phyloP scores from a whole-genome alignment of 106 monocot species.

The Dendrobium catenatum region DNA sequence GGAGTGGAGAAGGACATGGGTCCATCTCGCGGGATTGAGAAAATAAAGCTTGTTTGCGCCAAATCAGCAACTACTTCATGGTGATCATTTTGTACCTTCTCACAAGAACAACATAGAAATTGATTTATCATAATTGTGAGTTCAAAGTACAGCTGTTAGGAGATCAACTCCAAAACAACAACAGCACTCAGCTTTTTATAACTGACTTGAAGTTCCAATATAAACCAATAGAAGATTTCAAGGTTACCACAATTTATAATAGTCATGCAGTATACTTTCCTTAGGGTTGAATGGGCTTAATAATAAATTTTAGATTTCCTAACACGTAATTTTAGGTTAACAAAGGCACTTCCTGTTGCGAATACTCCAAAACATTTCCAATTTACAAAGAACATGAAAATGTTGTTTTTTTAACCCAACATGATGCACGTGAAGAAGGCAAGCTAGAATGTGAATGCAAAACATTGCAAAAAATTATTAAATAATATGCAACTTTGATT shows the following conservation, averaged over 20 bases:
- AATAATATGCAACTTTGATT: no score
- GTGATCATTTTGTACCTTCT: constrained; percentile 89
- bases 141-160: not conserved
- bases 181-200: not conserved
- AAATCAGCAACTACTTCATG: constrained; percentile 91
- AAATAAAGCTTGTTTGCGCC: constrained; percentile 85
- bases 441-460: no score
- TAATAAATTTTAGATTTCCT: not conserved
- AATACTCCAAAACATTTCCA: no score
- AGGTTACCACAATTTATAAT: not conserved
- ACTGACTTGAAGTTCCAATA: not conserved
- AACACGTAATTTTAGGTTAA: no score
- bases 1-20: constrained; percentile 91
- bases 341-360: no score
- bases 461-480: no score
- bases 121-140: not conserved
- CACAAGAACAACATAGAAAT: constrained; percentile 7
- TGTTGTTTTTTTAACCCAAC: no score
- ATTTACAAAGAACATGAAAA: no score
- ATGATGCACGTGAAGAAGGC: no score
- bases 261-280: not conserved
- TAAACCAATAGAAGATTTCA: not conserved
- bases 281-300: not conserved
- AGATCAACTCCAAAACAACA: not conserved
- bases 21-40: constrained; percentile 93